Percentiles rank a stretch among this genome's conserved stretches.
Evolutionary conservation across 306 rosid genomes (phyloP).

Genomic region (Rosa lucieae): DNA sequence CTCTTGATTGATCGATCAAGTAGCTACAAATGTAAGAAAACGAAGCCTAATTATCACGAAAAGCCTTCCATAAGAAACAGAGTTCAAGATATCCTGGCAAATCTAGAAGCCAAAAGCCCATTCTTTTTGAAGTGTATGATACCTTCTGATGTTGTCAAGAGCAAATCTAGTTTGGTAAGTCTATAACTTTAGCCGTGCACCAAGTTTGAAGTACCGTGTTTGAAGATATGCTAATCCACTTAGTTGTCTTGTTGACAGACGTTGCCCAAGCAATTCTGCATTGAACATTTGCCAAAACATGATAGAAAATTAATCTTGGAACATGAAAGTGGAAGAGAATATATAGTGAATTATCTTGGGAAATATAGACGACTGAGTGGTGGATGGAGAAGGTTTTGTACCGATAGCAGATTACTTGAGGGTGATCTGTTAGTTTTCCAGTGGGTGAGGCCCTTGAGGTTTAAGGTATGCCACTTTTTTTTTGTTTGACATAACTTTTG

Average conservation of each 20-base stretch:
- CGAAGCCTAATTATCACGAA: neutral
- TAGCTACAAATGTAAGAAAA: slow-evolving; percentile 18
- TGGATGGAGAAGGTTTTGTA: slow-evolving; percentile 28
- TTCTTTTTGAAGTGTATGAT: slow-evolving; percentile 29
- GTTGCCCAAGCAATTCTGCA: slow-evolving; percentile 29
- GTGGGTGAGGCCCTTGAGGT: neutral
- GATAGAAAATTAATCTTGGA: slow-evolving; percentile 14
- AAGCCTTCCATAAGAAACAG: slow-evolving; percentile 10
- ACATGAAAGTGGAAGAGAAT: slow-evolving; percentile 26
- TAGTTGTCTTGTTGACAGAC: slow-evolving; percentile 9
- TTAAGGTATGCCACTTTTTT: neutral
- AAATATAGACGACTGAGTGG: slow-evolving; percentile 17
- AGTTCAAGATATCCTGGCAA: slow-evolving; percentile 27
- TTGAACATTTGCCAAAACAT: slow-evolving; percentile 8
- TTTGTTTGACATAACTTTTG: no score
- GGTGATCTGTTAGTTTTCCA: neutral
- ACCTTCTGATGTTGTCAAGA: slow-evolving; percentile 22
- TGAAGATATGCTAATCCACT: neutral
- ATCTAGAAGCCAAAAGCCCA: slow-evolving; percentile 18
- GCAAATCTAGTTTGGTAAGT: slow-evolving; percentile 26
- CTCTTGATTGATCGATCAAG: neutral
- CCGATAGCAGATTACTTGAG: neutral
- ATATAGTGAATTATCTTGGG: neutral
- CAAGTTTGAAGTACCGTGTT: neutral
- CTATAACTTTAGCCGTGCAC: neutral